Evolutionary conservation across 768 basidiomycete genomes (phyloP), one percentile per base, ranked within the genome.

Genomic region (Hygrophorus pudorinus): DNA sequence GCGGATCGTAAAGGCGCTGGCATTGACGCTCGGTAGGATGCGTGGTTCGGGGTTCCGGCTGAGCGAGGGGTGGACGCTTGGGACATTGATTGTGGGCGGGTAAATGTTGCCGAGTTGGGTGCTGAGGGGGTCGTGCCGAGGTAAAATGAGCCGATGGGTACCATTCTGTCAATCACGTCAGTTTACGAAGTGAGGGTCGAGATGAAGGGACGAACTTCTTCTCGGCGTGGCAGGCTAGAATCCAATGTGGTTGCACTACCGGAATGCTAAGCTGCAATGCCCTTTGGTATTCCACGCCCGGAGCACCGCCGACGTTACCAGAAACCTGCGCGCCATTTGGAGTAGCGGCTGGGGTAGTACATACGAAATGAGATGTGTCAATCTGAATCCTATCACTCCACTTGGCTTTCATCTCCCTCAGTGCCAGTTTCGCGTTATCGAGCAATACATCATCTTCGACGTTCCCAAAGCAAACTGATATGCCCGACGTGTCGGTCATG

Each of bases 351-450:
- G 92, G 90, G 0, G 86, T 90, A 13, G 91, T 94, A 58, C 92
- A 94, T 33, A 97, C 92, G 52, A 96, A 99, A 62, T 99, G 94
- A 0, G 93, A 97, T 8, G 94, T 98, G 58, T 99, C 94, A 46
- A 98, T 93, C 65, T 93, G 88, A 32, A 99, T 92, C 56, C 79
- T 85, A 51, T 93, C 85, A 55, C 81, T 87, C 82, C 85, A 92
- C 51, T 84, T 84, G 0, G 89, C 94, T 33, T 73, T 75, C 85
- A 98, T 96, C 54, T 86, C 81, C 37, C 72, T 59, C 42, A 99
- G 63, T 6, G 90, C 88, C 44, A 77, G 59, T 60, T 88, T 89
- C 27, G 85, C 81, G 49, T 91, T 81, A 56, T 87, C 83, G 45
- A 94, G 70, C 46, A 93, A 57, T 3, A 77, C 72, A 0, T 63